These are phyloP conservation scores for Chrysoporthe cubensis DNA, from an alignment of 2,329 filamentous ascomycete genomes.

Conservation along the genomic window DNA sequence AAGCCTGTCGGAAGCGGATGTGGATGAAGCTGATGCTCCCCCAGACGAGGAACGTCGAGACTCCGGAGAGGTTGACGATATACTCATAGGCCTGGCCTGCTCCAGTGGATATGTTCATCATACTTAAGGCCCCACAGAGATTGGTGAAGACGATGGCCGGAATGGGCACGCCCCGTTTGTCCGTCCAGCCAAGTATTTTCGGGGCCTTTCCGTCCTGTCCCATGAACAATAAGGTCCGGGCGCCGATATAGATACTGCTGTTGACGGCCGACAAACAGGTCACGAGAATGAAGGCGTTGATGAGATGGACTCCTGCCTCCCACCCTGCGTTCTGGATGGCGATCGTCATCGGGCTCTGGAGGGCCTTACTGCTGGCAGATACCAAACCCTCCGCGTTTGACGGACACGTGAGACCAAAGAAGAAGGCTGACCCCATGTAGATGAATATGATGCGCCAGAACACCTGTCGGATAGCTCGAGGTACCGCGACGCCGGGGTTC, in stretches of 20 bases:
- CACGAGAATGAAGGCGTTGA: slow-evolving; percentile 77
- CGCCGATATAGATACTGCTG: slow-evolving; percentile 77
- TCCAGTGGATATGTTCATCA: slow-evolving; percentile 74
- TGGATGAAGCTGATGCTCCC: slow-evolving; percentile 71
- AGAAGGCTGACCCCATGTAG: slow-evolving; percentile 73
- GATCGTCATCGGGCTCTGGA: slow-evolving; percentile 75
- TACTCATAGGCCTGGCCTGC: slow-evolving; percentile 68
- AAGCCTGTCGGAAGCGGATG: slow-evolving; percentile 70
- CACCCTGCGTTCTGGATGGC: slow-evolving; percentile 76
- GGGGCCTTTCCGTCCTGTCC: slow-evolving; percentile 75
- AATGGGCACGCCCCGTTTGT: slow-evolving; percentile 64
- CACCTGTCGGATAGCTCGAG: slow-evolving; percentile 62
- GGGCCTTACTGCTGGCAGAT: slow-evolving; percentile 62
- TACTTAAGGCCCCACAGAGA: slow-evolving; percentile 69
- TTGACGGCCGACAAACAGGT: slow-evolving; percentile 75
- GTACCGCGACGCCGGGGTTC: slow-evolving; percentile 60
- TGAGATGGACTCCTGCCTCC: slow-evolving; percentile 72
- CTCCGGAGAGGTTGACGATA: slow-evolving; percentile 71
- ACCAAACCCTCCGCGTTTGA: slow-evolving; percentile 68
- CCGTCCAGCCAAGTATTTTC: slow-evolving; percentile 68
- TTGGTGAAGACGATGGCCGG: slow-evolving; percentile 71
- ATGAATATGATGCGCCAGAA: slow-evolving; percentile 66
- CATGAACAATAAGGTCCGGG: slow-evolving; percentile 76
- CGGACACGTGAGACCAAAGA: slow-evolving; percentile 75
- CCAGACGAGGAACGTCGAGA: slow-evolving; percentile 75